Conservation (phyloP, 495 filamentous ascomycete species). For the Penicillium manginii region DNA sequence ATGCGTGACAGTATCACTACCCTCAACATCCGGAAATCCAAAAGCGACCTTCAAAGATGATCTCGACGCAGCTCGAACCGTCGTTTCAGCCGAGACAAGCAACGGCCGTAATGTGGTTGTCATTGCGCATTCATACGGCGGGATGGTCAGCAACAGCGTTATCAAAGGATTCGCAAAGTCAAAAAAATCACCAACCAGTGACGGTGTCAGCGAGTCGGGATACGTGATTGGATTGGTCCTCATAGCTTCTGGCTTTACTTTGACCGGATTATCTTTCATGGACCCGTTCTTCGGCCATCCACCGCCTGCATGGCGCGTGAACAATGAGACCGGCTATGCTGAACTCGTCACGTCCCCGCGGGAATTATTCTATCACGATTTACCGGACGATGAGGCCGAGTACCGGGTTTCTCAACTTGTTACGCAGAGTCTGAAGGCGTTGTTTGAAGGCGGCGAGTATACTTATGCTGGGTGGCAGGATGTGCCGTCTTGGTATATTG, state of each 20-base stretch:
- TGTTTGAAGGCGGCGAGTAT: conserved; percentile 37
- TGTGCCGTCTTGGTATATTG: conserved; percentile 38
- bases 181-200: conserved; percentile 16
- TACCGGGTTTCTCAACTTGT: conserved; percentile 31
- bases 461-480: conserved; percentile 38
- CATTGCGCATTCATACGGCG: conserved; percentile 57
- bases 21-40: conserved; percentile 41
- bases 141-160: conserved; percentile 50
- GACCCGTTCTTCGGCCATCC: conserved; percentile 35
- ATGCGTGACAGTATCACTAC: conserved; percentile 38
- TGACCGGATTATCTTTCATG: conserved; percentile 32
- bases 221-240: conserved; percentile 49
- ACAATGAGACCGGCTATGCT: conserved; percentile 29
- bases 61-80: conserved; percentile 37
- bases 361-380: conserved; percentile 39
- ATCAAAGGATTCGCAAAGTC: conserved; percentile 45
- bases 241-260: conserved; percentile 38
- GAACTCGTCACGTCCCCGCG: conserved; percentile 32
- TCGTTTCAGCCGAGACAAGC: conserved; percentile 37
- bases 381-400: conserved; percentile 29
- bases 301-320: conserved; percentile 29
- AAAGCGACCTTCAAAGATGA: conserved; percentile 41
- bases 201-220: conserved; percentile 27
- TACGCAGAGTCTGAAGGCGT: conserved; percentile 33
- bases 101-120: conserved; percentile 48